Evolutionary conservation across 495 filamentous ascomycete species (phyloP).

Genomic region (Monascus purpureus): DNA sequence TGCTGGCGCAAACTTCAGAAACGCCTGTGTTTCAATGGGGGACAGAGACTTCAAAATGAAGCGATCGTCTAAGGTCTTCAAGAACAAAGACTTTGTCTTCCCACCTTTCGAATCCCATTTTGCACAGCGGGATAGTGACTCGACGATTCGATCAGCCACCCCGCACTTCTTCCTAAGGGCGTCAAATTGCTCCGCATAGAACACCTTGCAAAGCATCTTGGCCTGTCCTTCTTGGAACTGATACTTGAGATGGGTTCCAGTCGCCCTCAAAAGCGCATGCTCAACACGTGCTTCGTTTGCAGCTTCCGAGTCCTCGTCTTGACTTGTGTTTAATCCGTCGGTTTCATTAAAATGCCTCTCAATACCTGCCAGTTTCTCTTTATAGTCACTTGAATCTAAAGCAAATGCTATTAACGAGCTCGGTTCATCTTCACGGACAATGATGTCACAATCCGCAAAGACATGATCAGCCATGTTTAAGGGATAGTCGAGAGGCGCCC

Average conservation of each 20-base stretch:
- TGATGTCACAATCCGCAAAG: slow-evolving; percentile 94
- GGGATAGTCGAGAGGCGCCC: slow-evolving; percentile 90
- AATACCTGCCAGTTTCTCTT: slow-evolving; percentile 58
- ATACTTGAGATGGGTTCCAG: slow-evolving; percentile 86
- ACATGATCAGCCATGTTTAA: slow-evolving; percentile 80
- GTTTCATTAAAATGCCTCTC: slow-evolving; percentile 40
- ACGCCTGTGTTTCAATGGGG: slow-evolving; percentile 81
- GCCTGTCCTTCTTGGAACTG: slow-evolving; percentile 84
- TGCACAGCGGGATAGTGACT: slow-evolving; percentile 84
- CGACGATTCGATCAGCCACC: slow-evolving; percentile 82
- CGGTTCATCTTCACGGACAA: slow-evolving; percentile 93
- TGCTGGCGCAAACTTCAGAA: slow-evolving; percentile 84
- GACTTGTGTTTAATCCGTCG: slow-evolving; percentile 11
- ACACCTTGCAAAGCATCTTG: slow-evolving; percentile 93
- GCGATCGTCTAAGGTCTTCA: slow-evolving; percentile 91
- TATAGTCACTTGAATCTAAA: slow-evolving; percentile 73
- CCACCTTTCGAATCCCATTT: slow-evolving; percentile 99
- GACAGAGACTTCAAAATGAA: slow-evolving; percentile 86
- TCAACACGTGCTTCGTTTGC: slow-evolving; percentile 47
- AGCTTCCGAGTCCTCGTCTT: slow-evolving; percentile 16
- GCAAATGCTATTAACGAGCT: slow-evolving; percentile 93
- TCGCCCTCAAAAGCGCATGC: slow-evolving; percentile 60
- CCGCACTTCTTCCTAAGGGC: slow-evolving; percentile 86
- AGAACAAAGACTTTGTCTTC: slow-evolving; percentile 95
- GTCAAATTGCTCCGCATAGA: slow-evolving; percentile 96